phyloP scores from a whole-genome alignment of 2,329 filamentous ascomycete species.

The Sporothrix pallida region DNA sequence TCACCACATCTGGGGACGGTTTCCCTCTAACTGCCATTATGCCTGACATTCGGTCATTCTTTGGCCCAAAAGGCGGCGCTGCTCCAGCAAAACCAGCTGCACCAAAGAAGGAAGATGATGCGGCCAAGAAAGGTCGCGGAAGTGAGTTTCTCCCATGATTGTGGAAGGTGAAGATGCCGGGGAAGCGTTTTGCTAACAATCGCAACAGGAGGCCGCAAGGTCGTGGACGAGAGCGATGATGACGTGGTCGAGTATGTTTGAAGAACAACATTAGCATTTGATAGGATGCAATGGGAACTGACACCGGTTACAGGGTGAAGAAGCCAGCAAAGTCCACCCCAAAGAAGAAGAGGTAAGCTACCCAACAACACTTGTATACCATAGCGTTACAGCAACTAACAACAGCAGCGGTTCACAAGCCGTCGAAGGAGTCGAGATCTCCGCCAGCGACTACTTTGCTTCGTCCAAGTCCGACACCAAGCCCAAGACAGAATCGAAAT shows the following conservation, averaged over 20 bases:
- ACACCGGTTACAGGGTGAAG: slow-evolving; percentile 52
- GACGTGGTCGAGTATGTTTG: slow-evolving; percentile 45
- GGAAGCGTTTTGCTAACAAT: slow-evolving; percentile 9
- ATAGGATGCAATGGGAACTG: neutral
- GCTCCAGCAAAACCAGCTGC: slow-evolving; percentile 48
- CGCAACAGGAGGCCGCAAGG: slow-evolving; percentile 41
- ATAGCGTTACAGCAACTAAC: slow-evolving; percentile 19
- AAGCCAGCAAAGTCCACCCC: slow-evolving; percentile 59
- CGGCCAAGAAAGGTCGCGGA: slow-evolving; percentile 41
- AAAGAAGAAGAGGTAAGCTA: slow-evolving; percentile 59
- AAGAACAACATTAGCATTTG: slow-evolving; percentile 35
- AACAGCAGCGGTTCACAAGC: slow-evolving; percentile 47
- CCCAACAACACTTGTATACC: neutral
- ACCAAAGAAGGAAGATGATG: slow-evolving; percentile 48
- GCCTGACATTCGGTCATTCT: slow-evolving; percentile 77
- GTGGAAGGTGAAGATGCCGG: neutral
- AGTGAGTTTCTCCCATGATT: slow-evolving; percentile 32
- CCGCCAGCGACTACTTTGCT: slow-evolving; percentile 64
- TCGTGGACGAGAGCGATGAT: slow-evolving; percentile 39
- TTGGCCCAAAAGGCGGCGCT: slow-evolving; percentile 64
- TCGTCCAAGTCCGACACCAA: slow-evolving; percentile 53
- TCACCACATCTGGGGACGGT: neutral
- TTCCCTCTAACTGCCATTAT: slow-evolving; percentile 49
- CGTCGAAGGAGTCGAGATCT: slow-evolving; percentile 57
- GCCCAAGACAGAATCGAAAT: slow-evolving; percentile 47